Conservation (phyloP, 202 grass and related monocot genomes). For the Digitaria exilis region DNA sequence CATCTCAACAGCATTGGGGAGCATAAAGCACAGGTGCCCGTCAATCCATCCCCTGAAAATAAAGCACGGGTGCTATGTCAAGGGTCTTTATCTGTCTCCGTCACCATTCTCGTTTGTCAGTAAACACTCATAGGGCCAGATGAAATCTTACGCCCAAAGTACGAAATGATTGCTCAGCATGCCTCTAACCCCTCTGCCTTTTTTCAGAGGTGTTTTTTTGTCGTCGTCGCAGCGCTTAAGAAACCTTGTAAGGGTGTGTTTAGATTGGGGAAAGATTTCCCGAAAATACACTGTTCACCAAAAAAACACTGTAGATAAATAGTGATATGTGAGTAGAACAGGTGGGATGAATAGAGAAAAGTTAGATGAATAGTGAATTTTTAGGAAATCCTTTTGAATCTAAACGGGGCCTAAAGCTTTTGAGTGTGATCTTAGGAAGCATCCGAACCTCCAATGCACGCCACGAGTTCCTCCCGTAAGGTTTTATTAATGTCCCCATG, state of each 20-base stretch:
- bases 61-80: not conserved
- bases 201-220: conserved; percentile 3
- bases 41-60: not conserved
- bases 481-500: conserved; percentile 21
- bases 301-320: too few species aligned
- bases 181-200: not conserved
- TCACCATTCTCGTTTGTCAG: not conserved
- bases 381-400: too few species aligned
- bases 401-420: too few species aligned
- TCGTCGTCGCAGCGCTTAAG: not conserved
- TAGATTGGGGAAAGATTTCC: too few species aligned
- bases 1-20: not conserved
- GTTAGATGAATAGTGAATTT: too few species aligned
- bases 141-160: not conserved
- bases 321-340: too few species aligned
- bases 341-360: too few species aligned
- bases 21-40: not conserved
- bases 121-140: conserved; percentile 12
- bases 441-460: conserved; percentile 11
- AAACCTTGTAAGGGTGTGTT: not conserved
- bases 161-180: not conserved
- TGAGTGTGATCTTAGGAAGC: conserved; percentile 36
- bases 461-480: conserved; percentile 12
- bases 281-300: too few species aligned
- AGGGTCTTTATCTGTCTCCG: not conserved